Conservation (phyloP, 2,329 filamentous ascomycete species). For the Arthrobotrys megalospora region DNA sequence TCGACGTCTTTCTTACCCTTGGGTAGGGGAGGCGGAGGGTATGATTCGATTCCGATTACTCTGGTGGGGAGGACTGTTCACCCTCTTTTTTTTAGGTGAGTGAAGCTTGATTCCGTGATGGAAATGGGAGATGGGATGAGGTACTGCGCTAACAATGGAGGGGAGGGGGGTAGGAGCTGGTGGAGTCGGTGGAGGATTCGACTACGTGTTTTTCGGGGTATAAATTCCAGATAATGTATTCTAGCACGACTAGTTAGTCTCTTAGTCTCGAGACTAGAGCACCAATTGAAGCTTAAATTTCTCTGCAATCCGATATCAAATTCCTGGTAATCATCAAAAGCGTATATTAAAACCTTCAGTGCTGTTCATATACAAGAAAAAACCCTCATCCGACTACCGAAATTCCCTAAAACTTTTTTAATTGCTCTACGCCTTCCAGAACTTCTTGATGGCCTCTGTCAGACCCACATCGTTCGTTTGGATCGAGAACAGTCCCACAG, state of each 20-base stretch:
- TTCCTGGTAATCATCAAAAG: slow-evolving; percentile 32
- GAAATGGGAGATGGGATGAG: slow-evolving; percentile 3
- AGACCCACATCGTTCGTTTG: slow-evolving; percentile 98
- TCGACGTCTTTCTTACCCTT: slow-evolving; percentile 66
- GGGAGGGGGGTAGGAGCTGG: slow-evolving; percentile 15
- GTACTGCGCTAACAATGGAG: slow-evolving; percentile 52
- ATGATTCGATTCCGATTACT: slow-evolving; percentile 87
- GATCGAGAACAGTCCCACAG: slow-evolving; percentile 94
- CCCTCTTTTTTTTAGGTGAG: slow-evolving; percentile 65
- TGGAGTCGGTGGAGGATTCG: not conserved
- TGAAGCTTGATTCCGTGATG: slow-evolving; percentile 18
- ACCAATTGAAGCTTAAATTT: slow-evolving; percentile 3
- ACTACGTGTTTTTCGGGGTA: not conserved
- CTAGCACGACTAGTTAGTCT: not conserved
- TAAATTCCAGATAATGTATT: not conserved
- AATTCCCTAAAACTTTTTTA: slow-evolving; percentile 6
- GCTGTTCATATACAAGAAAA: slow-evolving; percentile 42
- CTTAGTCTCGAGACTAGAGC: not conserved
- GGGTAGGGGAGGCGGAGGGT: slow-evolving; percentile 68
- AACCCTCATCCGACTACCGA: not conserved
- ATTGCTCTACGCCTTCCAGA: slow-evolving; percentile 82
- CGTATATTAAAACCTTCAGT: slow-evolving; percentile 41
- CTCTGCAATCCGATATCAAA: slow-evolving; percentile 10
- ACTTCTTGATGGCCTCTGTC: slow-evolving; percentile 86
- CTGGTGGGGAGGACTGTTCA: slow-evolving; percentile 78